Evolutionary conservation across 352 stramenopile genomes (phyloP), one percentile per base, ranked within the genome.

Genomic region (Phytophthora citrophthora): DNA sequence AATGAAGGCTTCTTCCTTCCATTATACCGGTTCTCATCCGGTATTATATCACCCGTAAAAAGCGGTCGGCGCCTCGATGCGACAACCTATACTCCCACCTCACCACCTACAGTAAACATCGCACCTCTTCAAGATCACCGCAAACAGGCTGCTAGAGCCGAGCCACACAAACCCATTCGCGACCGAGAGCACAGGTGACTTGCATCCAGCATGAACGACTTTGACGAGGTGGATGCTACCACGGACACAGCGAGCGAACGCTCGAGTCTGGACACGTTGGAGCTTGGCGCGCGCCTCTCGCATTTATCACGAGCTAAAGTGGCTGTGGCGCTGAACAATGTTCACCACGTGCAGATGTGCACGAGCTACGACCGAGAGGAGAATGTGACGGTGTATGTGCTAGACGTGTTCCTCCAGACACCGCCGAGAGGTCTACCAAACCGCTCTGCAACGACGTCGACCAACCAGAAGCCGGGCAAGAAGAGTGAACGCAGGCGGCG

Each of bases 241-340:
- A 57, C 57, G 11, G 54, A 70, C 49, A 67, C 49, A 34, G 50
- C 27, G 29, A 70, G 54, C n/a, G 60, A 74, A 38, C 47, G 43
- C 43, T 70, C 54, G 24, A 66, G 60, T 36, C 45, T 74, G 41
- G 64, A 73, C 43, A 45, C 53, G 16, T 15, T 52, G 41, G 61
- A 70, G 27, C 57, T 69, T 27, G 50, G 45, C 15, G 10, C n/a
- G n/a, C 61, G 43, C 1, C 57, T 76, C 15, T 69, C 68, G 24
- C 68, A 68, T 26, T 47, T 76, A n/a, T 68, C 62, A 9, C 68
- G 68, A 13, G 68, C 61, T 36, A 76, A 76, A 44, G 24, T 65
- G 45, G 75, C 79, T 20, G 61, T 89, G 45, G 54, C 74, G 47
- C 72, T 90, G 45, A 90, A 92, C 62, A 79, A 77, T 58, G 76